phyloP scores from a whole-genome alignment of 2,329 filamentous ascomycete genomes.

The Verticillium nubilum region DNA sequence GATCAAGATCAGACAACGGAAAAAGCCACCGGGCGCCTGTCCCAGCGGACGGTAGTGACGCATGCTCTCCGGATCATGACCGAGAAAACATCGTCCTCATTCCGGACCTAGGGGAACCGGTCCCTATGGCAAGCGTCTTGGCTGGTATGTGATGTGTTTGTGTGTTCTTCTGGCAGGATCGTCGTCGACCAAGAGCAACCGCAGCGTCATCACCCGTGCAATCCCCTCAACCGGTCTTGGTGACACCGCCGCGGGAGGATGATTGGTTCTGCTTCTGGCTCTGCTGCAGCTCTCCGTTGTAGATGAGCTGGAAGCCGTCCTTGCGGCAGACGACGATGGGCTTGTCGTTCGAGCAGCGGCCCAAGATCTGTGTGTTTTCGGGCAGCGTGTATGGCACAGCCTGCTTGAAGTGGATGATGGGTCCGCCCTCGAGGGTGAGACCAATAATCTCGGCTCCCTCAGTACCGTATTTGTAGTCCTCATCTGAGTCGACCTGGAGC shows the following conservation, averaged over 20 bases:
- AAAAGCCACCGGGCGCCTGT: background rate
- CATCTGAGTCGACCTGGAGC: constrained; percentile 27
- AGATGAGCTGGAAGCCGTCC: constrained; percentile 26
- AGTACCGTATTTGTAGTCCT: constrained; percentile 22
- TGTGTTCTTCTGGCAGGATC: background rate
- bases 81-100: background rate
- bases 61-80: background rate
- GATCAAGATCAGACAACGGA: background rate
- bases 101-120: background rate
- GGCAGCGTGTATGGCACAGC: constrained; percentile 23
- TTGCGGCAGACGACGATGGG: constrained; percentile 34
- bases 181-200: background rate
- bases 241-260: background rate
- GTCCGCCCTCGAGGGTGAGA: constrained; percentile 38
- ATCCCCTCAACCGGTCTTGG: background rate
- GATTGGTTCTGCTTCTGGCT: background rate
- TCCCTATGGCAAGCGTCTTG: background rate
- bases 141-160: background rate
- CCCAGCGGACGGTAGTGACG: background rate
- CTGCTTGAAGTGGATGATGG: constrained; percentile 38
- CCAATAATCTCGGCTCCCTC: constrained; percentile 32
- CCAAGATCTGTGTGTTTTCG: constrained; percentile 28
- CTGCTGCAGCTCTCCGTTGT: constrained; percentile 3
- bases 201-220: background rate
- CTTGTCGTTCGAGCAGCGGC: constrained; percentile 24